Conservation (phyloP, 305 asterid genomes). For the Fraxinus platypoda region DNA sequence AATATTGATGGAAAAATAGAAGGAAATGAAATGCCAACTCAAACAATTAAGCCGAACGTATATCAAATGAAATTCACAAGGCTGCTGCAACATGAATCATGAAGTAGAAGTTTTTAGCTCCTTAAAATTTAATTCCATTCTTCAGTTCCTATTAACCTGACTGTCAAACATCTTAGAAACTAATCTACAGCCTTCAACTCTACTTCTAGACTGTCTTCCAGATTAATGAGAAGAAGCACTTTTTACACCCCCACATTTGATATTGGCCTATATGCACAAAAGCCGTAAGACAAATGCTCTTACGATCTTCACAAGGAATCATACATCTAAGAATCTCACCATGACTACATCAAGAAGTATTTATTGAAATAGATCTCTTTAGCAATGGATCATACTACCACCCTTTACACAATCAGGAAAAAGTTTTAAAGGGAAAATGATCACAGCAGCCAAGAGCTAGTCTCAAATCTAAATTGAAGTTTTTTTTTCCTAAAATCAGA, state of each 20-base stretch:
- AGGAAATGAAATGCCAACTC: not conserved
- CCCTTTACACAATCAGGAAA: not conserved
- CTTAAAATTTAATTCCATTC: not conserved
- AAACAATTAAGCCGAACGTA: not conserved
- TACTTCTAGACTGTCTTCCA: not conserved
- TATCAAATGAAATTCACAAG: not conserved
- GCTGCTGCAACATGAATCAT: not conserved
- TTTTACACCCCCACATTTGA: not conserved
- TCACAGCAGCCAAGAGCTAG: not conserved
- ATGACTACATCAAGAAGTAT: not conserved
- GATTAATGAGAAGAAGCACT: not conserved
- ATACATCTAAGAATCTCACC: not conserved
- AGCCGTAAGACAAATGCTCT: not conserved
- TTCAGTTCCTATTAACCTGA: not conserved
- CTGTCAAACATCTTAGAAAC: not conserved
- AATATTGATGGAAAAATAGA: not conserved
- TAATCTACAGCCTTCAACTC: not conserved
- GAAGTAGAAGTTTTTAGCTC: not conserved
- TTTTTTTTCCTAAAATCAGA: not conserved
- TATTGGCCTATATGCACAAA: not conserved
- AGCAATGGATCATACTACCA: not conserved
- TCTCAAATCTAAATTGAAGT: not conserved
- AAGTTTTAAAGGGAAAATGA: not conserved
- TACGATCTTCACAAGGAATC: not conserved
- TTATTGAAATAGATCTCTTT: not conserved